A percentile compares a stretch with the other conserved stretches of the same genome.
Evolutionary conservation across 2,329 filamentous ascomycete species (phyloP).

Genomic region (Escovopsis sp.): DNA sequence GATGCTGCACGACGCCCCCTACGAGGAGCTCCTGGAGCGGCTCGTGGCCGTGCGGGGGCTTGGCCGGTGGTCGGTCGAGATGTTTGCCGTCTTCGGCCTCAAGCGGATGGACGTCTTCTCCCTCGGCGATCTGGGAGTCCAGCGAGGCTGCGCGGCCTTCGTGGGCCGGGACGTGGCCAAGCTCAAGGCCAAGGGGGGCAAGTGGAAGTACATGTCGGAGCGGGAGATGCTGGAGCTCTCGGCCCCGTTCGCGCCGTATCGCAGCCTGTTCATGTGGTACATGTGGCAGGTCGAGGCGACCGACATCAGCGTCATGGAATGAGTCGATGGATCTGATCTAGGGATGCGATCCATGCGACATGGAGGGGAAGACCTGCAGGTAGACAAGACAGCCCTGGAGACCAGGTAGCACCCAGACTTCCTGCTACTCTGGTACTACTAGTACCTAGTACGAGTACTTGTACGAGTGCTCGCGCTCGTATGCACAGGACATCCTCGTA

Average conservation of each 20-base stretch:
- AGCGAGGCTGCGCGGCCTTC: slow-evolving; percentile 85
- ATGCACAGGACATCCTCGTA: too few species aligned
- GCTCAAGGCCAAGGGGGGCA: slow-evolving; percentile 64
- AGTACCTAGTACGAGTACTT: too few species aligned
- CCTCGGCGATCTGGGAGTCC: slow-evolving; percentile 81
- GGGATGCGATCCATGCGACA: too few species aligned
- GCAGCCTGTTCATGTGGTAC: slow-evolving; percentile 95
- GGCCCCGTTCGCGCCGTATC: slow-evolving; percentile 70
- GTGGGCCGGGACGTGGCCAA: slow-evolving; percentile 70
- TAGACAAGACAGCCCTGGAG: too few species aligned
- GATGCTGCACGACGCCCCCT: slow-evolving; percentile 62
- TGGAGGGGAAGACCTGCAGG: too few species aligned
- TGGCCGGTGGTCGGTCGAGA: slow-evolving; percentile 85
- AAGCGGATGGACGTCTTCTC: slow-evolving; percentile 92
- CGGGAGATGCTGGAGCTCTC: slow-evolving; percentile 77
- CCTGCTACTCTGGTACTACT: too few species aligned
- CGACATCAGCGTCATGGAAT: slow-evolving; percentile 48
- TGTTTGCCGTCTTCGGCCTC: slow-evolving; percentile 94
- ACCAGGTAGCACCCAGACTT: too few species aligned
- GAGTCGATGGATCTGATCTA: background rate
- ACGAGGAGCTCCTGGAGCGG: slow-evolving; percentile 72
- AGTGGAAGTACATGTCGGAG: slow-evolving; percentile 98
- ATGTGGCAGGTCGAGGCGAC: slow-evolving; percentile 85
- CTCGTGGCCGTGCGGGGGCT: slow-evolving; percentile 76
- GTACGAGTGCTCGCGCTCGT: too few species aligned